Conservation (phyloP, 495 filamentous ascomycete genomes). For the Tuber brumale region DNA sequence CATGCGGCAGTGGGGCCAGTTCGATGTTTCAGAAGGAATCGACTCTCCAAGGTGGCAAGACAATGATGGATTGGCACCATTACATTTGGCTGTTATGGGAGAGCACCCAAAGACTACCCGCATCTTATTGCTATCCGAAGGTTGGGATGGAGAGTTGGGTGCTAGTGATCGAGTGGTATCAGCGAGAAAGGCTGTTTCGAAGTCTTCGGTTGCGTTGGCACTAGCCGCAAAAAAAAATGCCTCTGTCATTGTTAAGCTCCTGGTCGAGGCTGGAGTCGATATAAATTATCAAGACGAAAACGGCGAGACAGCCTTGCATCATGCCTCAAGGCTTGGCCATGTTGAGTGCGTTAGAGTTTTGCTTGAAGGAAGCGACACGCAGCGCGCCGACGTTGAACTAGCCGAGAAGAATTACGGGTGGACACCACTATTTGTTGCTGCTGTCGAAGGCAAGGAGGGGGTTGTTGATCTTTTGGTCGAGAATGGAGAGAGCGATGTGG, state of each 20-base stretch:
- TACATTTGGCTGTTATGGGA: conserved; percentile 87
- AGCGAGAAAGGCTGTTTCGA: conserved; percentile 62
- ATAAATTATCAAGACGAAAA: conserved; percentile 78
- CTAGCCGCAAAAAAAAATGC: conserved; percentile 82
- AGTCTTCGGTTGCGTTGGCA: conserved; percentile 83
- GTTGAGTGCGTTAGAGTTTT: conserved; percentile 69
- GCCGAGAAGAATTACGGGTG: conserved; percentile 80
- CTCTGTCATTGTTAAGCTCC: conserved; percentile 68
- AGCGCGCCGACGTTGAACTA: conserved; percentile 69
- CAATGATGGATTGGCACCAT: conserved; percentile 78
- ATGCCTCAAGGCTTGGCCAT: conserved; percentile 85
- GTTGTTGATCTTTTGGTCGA: conserved; percentile 65
- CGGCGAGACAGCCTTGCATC: conserved; percentile 88
- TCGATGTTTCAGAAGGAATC: conserved; percentile 74
- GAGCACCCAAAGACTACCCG: conserved; percentile 82
- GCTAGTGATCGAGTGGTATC: conserved; percentile 53
- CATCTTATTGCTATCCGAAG: conserved; percentile 70
- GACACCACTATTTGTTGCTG: conserved; percentile 87
- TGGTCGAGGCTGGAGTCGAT: conserved; percentile 82
- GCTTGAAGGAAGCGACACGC: conserved; percentile 59
- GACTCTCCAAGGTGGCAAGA: conserved; percentile 85
- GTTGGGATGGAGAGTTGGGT: conserved; percentile 53
- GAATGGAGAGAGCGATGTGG: conserved; percentile 62
- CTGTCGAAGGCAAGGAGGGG: conserved; percentile 71
- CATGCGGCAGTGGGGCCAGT: conserved; percentile 83